Evolutionary conservation across 768 basidiomycete species (phyloP).

Genomic region (Tylopilus sp.): DNA sequence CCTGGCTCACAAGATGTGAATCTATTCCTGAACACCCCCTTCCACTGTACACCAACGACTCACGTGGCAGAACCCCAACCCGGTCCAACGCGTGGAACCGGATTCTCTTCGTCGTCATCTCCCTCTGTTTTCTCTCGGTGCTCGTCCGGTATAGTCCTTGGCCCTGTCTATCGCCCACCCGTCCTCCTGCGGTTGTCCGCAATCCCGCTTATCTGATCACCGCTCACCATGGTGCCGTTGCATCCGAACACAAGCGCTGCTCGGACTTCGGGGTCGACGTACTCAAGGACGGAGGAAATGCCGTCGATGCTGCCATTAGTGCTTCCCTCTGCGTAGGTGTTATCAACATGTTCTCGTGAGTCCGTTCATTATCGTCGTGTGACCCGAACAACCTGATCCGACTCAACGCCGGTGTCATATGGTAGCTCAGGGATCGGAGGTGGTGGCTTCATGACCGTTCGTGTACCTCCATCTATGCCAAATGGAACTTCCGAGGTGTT

Average conservation of each 20-base stretch:
- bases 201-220: conserved; percentile 58
- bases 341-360: conserved; percentile 88
- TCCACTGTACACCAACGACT: conserved; percentile 16
- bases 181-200: conserved; percentile 13
- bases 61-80: background rate
- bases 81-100: conserved; percentile 12
- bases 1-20: background rate
- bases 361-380: conserved; percentile 9
- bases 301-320: conserved; percentile 83
- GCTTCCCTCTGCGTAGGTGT: conserved; percentile 77
- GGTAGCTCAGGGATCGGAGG: conserved; percentile 79
- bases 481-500: conserved; percentile 55
- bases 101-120: conserved; percentile 4
- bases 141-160: conserved; percentile 2
- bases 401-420: background rate
- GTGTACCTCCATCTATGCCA: conserved; percentile 54
- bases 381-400: background rate
- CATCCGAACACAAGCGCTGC: conserved; percentile 83
- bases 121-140: conserved; percentile 13
- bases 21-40: conserved; percentile 6
- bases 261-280: conserved; percentile 79
- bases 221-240: conserved; percentile 81
- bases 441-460: conserved; percentile 83
- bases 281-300: conserved; percentile 82
- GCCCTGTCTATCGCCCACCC: background rate